Base-by-base conservation (phyloP, 345 rosid genomes). In the Balakata baccata region DNA sequence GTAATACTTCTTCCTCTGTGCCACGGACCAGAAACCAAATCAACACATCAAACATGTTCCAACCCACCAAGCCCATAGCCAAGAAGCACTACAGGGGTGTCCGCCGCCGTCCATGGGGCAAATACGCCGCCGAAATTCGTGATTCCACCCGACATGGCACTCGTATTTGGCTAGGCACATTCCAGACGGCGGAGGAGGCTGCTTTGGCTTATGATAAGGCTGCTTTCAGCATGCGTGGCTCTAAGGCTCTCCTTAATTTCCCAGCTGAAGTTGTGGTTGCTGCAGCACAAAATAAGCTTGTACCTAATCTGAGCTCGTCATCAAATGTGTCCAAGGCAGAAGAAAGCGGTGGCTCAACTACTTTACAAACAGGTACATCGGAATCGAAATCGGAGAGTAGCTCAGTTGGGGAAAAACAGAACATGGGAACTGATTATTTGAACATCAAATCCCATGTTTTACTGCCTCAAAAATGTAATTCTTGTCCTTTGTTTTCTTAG, bases 21-120 rank as follows among this genome's bases (percentile, higher is more conserved):
- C 64, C 25, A 9, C 63, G 63, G 0, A 43, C 47, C n/a, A 69
- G 80, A 53, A 58, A n/a, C 73, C 80, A 76, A 14, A 50, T 2
- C 20, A 49, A 22, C 73, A 74, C 68, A 0, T 49, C 79, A 0
- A 76, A n/a, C 77, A 64, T 46, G 71, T 80, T 86, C 18, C 77
- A n/a, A 75, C 61, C 39, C 1, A 60, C 59, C 18, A 68, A 85
- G 64, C 58, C 66, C 70, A 71, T 82, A 25, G n/a, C 75, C 77
- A 85, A 86, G 82, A 85, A 80, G 82, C 86, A 81, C 62, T 88
- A 86, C 74, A 72, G 92, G 12, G 92, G 92, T 0, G 92, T 88
- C 22, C 68, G 92, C 77, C 86, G 86, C 7, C 85, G 92, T 6
- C 92, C 88, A 0, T 88, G 92, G 92, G 92, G 92, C 23, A 88